A percentile compares a stretch with the other conserved stretches of the same genome.
Conservation (phyloP, 2,329 filamentous ascomycete genomes). For the Laburnicola sp. region DNA sequence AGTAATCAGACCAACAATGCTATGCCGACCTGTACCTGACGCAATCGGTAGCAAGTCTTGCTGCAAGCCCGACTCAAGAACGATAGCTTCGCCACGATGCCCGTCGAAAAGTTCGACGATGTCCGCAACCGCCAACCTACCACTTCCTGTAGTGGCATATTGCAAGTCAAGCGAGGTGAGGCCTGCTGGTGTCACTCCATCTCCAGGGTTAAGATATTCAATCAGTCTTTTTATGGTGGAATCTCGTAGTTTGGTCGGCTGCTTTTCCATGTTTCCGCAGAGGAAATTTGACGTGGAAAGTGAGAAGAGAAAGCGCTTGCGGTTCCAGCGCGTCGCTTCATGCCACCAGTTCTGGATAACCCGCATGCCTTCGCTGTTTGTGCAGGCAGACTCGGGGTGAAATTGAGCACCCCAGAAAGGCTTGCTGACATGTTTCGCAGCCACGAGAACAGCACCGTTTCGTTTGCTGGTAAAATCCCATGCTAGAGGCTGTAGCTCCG, state of each 20-base stretch:
- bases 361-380: slow-evolving; percentile 65
- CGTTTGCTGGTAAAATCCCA: slow-evolving; percentile 51
- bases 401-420: slow-evolving; percentile 90
- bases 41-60: slow-evolving; percentile 45
- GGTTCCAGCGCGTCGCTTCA: slow-evolving; percentile 61
- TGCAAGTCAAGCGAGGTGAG: slow-evolving; percentile 37
- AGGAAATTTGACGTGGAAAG: background rate
- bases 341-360: slow-evolving; percentile 78
- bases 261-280: background rate
- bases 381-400: slow-evolving; percentile 87
- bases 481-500: slow-evolving; percentile 50
- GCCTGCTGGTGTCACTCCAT: slow-evolving; percentile 24
- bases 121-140: slow-evolving; percentile 41
- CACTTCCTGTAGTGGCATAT: slow-evolving; percentile 40
- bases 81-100: slow-evolving; percentile 43
- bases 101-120: slow-evolving; percentile 44
- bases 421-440: slow-evolving; percentile 64
- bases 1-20: slow-evolving; percentile 71
- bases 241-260: background rate
- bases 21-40: slow-evolving; percentile 64
- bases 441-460: slow-evolving; percentile 73
- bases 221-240: slow-evolving; percentile 29
- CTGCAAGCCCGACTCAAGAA: slow-evolving; percentile 54
- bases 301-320: slow-evolving; percentile 22
- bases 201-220: slow-evolving; percentile 32